phyloP scores from a whole-genome alignment of 2,329 filamentous ascomycete genomes.

The Neofusicoccum umdonicola region DNA sequence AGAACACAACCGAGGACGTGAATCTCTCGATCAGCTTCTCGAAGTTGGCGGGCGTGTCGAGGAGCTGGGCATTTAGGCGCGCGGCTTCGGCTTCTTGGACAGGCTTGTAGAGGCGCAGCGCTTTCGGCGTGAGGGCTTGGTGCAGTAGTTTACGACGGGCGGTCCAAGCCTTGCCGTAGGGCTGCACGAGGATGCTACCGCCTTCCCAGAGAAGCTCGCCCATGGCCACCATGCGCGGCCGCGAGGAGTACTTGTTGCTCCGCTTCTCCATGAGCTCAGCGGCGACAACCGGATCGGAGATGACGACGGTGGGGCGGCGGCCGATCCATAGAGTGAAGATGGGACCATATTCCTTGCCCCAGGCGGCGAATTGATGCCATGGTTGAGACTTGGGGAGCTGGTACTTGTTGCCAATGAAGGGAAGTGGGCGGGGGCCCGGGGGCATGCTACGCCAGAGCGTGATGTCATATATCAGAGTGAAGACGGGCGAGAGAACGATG shows the following conservation, averaged over 20 bases:
- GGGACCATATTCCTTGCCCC: slow-evolving; percentile 46
- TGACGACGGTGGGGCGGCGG: slow-evolving; percentile 44
- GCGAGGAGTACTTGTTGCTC: slow-evolving; percentile 44
- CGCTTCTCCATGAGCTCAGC: slow-evolving; percentile 48
- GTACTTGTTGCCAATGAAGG: slow-evolving; percentile 43
- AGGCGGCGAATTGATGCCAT: slow-evolving; percentile 42
- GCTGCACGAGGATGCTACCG: slow-evolving; percentile 48
- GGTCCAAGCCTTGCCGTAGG: slow-evolving; percentile 49
- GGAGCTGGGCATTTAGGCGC: slow-evolving; percentile 44
- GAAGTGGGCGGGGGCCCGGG: slow-evolving; percentile 47
- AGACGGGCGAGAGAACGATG: background rate
- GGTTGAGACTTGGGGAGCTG: slow-evolving; percentile 30
- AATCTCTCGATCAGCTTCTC: slow-evolving; percentile 50
- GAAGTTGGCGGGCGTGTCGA: slow-evolving; percentile 42
- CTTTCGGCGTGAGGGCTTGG: slow-evolving; percentile 45
- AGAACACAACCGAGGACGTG: slow-evolving; percentile 51
- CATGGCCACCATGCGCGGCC: slow-evolving; percentile 47
- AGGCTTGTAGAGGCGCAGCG: slow-evolving; percentile 46
- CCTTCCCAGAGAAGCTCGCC: slow-evolving; percentile 46
- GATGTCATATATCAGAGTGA: slow-evolving; percentile 29
- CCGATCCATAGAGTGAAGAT: slow-evolving; percentile 52
- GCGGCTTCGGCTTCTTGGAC: slow-evolving; percentile 51
- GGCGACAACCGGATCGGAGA: slow-evolving; percentile 45
- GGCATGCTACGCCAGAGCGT: slow-evolving; percentile 42
- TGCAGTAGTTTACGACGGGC: slow-evolving; percentile 43